phyloP scores from a whole-genome alignment of 352 stramenopile species.

The Phytophthora sansomeana region DNA sequence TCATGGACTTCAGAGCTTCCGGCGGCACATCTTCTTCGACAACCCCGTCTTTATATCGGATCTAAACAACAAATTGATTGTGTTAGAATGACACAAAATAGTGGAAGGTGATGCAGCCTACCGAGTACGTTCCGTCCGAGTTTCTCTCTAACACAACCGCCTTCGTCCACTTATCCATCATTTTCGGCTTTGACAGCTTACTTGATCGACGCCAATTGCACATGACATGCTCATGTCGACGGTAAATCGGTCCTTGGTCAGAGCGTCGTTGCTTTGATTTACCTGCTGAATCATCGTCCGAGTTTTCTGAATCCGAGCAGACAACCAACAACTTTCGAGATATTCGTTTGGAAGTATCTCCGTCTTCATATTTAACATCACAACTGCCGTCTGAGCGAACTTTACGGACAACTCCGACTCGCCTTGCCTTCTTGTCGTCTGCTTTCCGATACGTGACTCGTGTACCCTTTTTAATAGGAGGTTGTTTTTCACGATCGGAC shows the following conservation, averaged over 20 bases:
- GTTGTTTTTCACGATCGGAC: conserved; percentile 15
- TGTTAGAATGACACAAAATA: background rate
- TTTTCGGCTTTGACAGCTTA: conserved; percentile 46
- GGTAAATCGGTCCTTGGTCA: conserved; percentile 23
- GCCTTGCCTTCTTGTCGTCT: conserved; percentile 35
- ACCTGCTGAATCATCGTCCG: conserved; percentile 15
- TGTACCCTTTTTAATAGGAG: conserved; percentile 34
- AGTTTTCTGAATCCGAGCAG: conserved; percentile 48
- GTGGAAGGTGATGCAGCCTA: conserved; percentile 7
- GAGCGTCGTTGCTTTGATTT: conserved; percentile 10
- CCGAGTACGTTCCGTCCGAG: conserved; percentile 50
- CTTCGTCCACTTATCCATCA: conserved; percentile 37
- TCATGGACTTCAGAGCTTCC: conserved; percentile 38
- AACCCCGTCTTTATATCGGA: conserved; percentile 56
- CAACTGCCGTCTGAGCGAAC: conserved; percentile 64
- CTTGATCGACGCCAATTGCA: conserved; percentile 49
- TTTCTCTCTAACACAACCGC: conserved; percentile 47
- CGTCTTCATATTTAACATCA: conserved; percentile 70
- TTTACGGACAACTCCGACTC: conserved; percentile 41
- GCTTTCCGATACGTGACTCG: conserved; percentile 54
- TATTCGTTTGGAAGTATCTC: conserved; percentile 53
- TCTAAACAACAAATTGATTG: conserved; percentile 31
- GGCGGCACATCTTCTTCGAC: conserved; percentile 64
- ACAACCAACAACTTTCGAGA: conserved; percentile 22
- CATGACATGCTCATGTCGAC: conserved; percentile 43